A percentile compares a stretch with the other conserved stretches of the same genome.
phyloP scores from a whole-genome alignment of 2,329 filamentous ascomycete species.

The Penicillium expansum region DNA sequence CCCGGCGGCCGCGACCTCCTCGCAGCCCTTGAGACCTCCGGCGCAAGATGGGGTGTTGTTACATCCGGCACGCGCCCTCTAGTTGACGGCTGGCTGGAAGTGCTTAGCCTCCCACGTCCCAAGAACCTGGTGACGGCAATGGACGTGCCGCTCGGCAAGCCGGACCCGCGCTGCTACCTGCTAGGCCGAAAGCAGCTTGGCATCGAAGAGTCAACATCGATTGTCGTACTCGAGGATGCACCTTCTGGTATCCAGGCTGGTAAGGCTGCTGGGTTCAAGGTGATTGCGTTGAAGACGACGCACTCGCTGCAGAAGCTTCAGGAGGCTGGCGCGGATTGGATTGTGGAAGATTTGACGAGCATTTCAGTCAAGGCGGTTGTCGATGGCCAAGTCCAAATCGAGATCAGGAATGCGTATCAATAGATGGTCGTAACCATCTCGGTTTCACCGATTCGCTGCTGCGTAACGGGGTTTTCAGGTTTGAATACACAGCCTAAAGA shows the following conservation, averaged over 20 bases:
- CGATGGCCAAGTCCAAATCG: conserved; percentile 62
- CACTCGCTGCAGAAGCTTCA: conserved; percentile 70
- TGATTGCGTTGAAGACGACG: conserved; percentile 80
- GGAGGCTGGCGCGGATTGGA: conserved; percentile 80
- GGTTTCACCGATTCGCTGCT: neutral
- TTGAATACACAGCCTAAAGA: neutral
- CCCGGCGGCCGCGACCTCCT: conserved; percentile 75
- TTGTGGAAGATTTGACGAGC: conserved; percentile 74
- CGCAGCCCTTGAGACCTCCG: conserved; percentile 59
- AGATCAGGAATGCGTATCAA: conserved; percentile 61
- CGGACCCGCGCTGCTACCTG: conserved; percentile 70
- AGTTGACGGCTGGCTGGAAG: conserved; percentile 68
- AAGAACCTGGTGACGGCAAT: conserved; percentile 70
- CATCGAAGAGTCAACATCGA: conserved; percentile 45
- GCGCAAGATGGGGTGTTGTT: conserved; percentile 81
- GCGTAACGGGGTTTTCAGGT: neutral
- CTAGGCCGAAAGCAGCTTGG: conserved; percentile 64
- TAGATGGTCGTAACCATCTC: conserved; percentile 16
- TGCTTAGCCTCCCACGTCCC: conserved; percentile 64
- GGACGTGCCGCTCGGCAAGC: conserved; percentile 72
- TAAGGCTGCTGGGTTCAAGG: conserved; percentile 80
- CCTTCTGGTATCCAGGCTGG: conserved; percentile 80
- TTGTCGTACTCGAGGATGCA: conserved; percentile 85
- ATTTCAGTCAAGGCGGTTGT: conserved; percentile 60
- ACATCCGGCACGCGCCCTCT: conserved; percentile 65